phyloP scores from a whole-genome alignment of 2,329 filamentous ascomycete genomes.

The Fusarium paranaense region DNA sequence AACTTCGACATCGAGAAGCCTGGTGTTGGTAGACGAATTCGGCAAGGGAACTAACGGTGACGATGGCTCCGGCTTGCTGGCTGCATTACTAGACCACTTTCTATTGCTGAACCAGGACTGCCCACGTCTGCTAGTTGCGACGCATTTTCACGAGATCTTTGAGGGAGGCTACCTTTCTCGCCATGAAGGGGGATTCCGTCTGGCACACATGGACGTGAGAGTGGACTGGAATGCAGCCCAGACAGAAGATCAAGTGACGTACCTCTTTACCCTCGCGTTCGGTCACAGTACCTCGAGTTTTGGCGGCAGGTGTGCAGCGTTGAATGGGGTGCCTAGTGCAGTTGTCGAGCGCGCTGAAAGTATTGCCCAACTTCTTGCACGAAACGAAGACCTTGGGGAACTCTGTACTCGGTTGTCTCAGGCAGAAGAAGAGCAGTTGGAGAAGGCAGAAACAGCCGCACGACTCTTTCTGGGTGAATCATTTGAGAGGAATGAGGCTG shows the following conservation, averaged over 20 bases:
- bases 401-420: conserved; percentile 76
- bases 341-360: conserved; percentile 82
- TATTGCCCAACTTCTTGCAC: conserved; percentile 74
- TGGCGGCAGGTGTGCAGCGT: conserved; percentile 84
- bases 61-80: conserved; percentile 69
- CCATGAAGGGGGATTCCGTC: conserved; percentile 60
- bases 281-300: conserved; percentile 86
- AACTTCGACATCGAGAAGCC: conserved; percentile 78
- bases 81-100: conserved; percentile 69
- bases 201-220: conserved; percentile 79
- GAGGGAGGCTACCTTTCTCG: conserved; percentile 68
- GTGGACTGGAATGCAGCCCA: conserved; percentile 64
- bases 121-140: conserved; percentile 71
- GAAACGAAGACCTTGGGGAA: conserved; percentile 80
- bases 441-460: conserved; percentile 72
- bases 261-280: conserved; percentile 75
- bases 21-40: conserved; percentile 95
- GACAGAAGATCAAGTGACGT: conserved; percentile 73
- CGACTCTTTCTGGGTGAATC: conserved; percentile 63
- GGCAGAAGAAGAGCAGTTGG: conserved; percentile 73
- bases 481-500: conserved; percentile 20
- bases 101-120: conserved; percentile 56
- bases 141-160: conserved; percentile 79
- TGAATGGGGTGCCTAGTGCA: conserved; percentile 82
- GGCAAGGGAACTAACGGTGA: conserved; percentile 71